Conservation (phyloP, 202 grass and related monocot species). For the Carex sylvatica region DNA sequence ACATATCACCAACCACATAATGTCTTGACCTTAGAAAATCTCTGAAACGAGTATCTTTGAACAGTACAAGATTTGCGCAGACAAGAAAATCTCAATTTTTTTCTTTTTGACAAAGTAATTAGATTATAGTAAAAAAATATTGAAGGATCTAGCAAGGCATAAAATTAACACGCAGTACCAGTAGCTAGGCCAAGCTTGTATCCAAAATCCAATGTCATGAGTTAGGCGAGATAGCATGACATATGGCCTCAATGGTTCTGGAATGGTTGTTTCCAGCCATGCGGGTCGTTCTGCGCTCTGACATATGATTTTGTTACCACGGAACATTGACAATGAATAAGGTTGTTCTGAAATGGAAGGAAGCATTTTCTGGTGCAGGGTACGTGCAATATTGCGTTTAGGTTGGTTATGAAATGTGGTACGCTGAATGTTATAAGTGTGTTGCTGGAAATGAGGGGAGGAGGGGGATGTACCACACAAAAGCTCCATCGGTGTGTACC, state of each 20-base stretch:
- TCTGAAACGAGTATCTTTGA: not conserved
- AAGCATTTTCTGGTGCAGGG: not conserved
- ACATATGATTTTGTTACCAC: not conserved
- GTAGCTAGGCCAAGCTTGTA: not conserved
- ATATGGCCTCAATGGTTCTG: not conserved
- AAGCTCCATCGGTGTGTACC: not conserved
- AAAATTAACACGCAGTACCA: not conserved
- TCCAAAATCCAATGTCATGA: not conserved
- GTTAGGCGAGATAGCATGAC: not conserved
- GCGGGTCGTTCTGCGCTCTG: not conserved
- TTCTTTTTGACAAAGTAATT: not conserved
- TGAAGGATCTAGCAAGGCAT: not conserved
- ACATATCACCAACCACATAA: not conserved
- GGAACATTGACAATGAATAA: not conserved
- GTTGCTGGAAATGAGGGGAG: not conserved
- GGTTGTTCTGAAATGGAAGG: not conserved
- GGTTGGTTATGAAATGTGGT: not conserved
- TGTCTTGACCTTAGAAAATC: not conserved
- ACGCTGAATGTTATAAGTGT: not conserved
- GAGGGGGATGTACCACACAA: not conserved
- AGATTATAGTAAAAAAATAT: not conserved
- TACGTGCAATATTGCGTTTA: not conserved
- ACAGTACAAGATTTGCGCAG: no score
- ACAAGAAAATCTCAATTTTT: not conserved
- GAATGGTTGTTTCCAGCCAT: not conserved